Evolutionary conservation across 495 filamentous ascomycete genomes (phyloP).

Genomic region (Podospora anserina): DNA sequence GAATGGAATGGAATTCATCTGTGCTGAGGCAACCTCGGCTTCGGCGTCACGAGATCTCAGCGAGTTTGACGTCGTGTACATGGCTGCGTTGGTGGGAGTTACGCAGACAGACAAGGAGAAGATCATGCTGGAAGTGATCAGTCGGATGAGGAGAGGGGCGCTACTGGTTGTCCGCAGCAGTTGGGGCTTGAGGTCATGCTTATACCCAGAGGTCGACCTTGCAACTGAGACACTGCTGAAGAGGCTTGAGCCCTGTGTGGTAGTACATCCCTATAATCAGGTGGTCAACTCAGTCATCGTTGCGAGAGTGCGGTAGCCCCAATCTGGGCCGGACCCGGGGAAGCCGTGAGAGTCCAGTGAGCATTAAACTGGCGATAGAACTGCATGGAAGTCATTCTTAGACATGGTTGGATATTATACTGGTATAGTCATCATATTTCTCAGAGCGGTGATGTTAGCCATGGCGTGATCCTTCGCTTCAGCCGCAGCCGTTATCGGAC

Average conservation of each 20-base stretch:
- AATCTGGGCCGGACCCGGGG: background rate
- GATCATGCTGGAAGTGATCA: slow-evolving; percentile 24
- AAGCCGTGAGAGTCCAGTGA: too few species aligned
- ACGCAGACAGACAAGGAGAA: slow-evolving; percentile 30
- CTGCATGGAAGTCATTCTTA: background rate
- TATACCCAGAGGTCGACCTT: slow-evolving; percentile 33
- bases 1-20: slow-evolving; percentile 31
- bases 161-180: slow-evolving; percentile 30
- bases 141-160: slow-evolving; percentile 25
- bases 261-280: slow-evolving; percentile 29
- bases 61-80: slow-evolving; percentile 33
- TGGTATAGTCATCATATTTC: background rate
- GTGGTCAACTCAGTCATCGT: slow-evolving; percentile 36
- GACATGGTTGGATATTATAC: background rate
- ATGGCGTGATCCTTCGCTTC: background rate
- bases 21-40: slow-evolving; percentile 21
- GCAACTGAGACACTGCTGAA: slow-evolving; percentile 20
- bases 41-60: slow-evolving; percentile 12
- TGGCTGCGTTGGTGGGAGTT: slow-evolving; percentile 32
- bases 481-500: background rate
- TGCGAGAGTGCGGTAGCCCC: slow-evolving; percentile 19
- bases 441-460: background rate
- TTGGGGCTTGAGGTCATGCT: slow-evolving; percentile 28
- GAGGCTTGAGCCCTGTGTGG: slow-evolving; percentile 25
- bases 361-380: background rate